Conservation (phyloP, 2,329 filamentous ascomycete genomes). For the Calonectria pauciramosa region DNA sequence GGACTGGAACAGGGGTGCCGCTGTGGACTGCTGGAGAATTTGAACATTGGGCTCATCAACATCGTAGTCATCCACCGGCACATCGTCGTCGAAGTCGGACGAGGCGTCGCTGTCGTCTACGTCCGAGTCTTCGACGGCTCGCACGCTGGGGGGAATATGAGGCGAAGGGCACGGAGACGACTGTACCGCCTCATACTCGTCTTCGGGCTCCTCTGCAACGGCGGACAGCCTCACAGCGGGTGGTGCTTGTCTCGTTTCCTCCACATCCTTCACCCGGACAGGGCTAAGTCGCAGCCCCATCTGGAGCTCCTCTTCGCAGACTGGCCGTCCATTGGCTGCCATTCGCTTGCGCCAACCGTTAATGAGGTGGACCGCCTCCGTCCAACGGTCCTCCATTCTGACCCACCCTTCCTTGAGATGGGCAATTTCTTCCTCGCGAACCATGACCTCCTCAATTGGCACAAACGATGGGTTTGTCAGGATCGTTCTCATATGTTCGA, state of each 20-base stretch:
- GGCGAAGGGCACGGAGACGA: constrained; percentile 47
- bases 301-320: constrained; percentile 77
- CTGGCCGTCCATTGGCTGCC: constrained; percentile 76
- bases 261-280: constrained; percentile 67
- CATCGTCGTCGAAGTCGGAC: constrained; percentile 60
- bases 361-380: constrained; percentile 90
- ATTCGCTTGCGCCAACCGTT: constrained; percentile 92
- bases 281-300: constrained; percentile 77
- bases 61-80: constrained; percentile 59
- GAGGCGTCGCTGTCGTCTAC: constrained; percentile 54
- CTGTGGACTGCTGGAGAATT: constrained; percentile 59
- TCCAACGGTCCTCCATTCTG: constrained; percentile 93
- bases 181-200: constrained; percentile 45
- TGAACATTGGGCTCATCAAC: constrained; percentile 60
- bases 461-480: constrained; percentile 97
- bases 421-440: constrained; percentile 92
- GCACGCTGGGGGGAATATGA: constrained; percentile 33
- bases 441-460: constrained; percentile 91
- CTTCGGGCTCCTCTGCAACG: constrained; percentile 62
- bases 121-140: constrained; percentile 40
- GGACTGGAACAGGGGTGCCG: constrained; percentile 41
- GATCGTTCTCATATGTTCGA: constrained; percentile 85
- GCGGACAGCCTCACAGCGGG: constrained; percentile 58
- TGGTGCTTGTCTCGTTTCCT: constrained; percentile 58
- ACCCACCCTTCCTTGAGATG: constrained; percentile 89